Evolutionary conservation across 2,329 filamentous ascomycete species (phyloP).

Genomic region (Monosporascus sp.): DNA sequence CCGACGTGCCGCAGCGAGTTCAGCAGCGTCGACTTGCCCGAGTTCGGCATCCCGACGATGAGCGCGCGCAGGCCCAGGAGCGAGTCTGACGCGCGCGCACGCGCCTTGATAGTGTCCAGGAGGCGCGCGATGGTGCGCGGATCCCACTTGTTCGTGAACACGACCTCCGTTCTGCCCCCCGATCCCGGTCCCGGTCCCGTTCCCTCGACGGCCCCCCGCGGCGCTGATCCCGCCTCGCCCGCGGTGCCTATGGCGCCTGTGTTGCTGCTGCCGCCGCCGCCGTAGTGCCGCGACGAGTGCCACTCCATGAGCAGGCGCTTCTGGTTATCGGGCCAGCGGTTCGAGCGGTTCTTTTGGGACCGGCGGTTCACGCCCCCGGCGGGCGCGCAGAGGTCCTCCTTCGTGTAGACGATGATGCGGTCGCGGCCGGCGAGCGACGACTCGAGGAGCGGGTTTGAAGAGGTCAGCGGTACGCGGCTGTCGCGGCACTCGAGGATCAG

Average conservation of each 20-base stretch:
- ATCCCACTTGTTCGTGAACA: slow-evolving; percentile 41
- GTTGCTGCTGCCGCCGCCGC: slow-evolving; percentile 6
- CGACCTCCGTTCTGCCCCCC: slow-evolving; percentile 13
- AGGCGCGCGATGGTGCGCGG: slow-evolving; percentile 30
- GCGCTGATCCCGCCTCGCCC: neutral
- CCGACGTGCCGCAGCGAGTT: slow-evolving; percentile 74
- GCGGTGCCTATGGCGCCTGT: neutral
- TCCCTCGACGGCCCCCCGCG: neutral
- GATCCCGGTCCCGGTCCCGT: no score
- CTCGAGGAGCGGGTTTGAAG: slow-evolving; percentile 86
- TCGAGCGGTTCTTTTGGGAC: slow-evolving; percentile 5
- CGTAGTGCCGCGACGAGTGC: slow-evolving; percentile 17
- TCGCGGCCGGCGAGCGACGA: slow-evolving; percentile 64
- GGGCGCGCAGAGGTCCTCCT: slow-evolving; percentile 64
- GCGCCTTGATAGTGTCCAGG: slow-evolving; percentile 43
- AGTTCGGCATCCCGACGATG: slow-evolving; percentile 96
- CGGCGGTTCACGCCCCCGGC: slow-evolving; percentile 1
- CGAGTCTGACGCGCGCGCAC: slow-evolving; percentile 45
- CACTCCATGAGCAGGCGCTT: slow-evolving; percentile 10
- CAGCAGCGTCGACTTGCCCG: slow-evolving; percentile 91
- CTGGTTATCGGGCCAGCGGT: slow-evolving; percentile 18
- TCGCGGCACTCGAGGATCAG: slow-evolving; percentile 94
- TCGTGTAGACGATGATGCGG: slow-evolving; percentile 85
- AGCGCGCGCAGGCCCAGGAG: slow-evolving; percentile 81
- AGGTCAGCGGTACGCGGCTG: slow-evolving; percentile 82